Evolutionary conservation across 179 eudicot species (phyloP), one percentile per base, ranked within the genome.

Genomic region (Spergularia azorica): DNA sequence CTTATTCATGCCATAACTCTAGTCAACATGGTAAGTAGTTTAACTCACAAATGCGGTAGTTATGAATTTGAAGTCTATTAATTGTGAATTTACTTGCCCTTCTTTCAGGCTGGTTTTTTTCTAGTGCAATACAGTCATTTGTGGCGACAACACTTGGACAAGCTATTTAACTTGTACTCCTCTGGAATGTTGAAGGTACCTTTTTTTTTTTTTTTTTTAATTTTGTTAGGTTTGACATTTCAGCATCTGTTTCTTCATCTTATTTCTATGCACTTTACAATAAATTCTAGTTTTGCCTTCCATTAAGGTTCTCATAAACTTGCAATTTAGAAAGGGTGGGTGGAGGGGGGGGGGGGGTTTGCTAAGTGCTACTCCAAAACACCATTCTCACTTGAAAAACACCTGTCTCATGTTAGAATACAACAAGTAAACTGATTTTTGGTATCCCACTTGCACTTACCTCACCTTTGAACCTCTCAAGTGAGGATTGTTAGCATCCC

Each of bases 121-220:
- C 89, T 95, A 63, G 79, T 89, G 20, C 99, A 95, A 85, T 88
- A 95, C 82, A 83, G 87, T 83, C 88, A 81, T 66, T 81, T 91
- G 17, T 95, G 97, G 97, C 95, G 89, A 82, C 83, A 89, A 58
- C 97, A 95, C 81, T 84, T 95, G 67, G 94, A 93, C 82, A 91
- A 84, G 78, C 84, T 95, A 76, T 83, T 85, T 79, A 74, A 82
- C 73, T 84, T 90, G 18, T 91, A 85, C 86, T 87, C 96, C 56
- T 21, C 79, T 18, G 94, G 98, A 78, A 87, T 82, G 83, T 87
- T 95, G 9, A 93, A 90, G 99, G 99, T 95, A 87, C 71, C 64
- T 21, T 18, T 72, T 12, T 50, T 6, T 60, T 36, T 32, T 41
- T 26, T 54, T n/a, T 8, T 20, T 52, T 48, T 16, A 21, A 26